Evolutionary conservation across 768 basidiomycete genomes (phyloP), one percentile per base, ranked within the genome.

Genomic region (Aureoboletus auriporus): DNA sequence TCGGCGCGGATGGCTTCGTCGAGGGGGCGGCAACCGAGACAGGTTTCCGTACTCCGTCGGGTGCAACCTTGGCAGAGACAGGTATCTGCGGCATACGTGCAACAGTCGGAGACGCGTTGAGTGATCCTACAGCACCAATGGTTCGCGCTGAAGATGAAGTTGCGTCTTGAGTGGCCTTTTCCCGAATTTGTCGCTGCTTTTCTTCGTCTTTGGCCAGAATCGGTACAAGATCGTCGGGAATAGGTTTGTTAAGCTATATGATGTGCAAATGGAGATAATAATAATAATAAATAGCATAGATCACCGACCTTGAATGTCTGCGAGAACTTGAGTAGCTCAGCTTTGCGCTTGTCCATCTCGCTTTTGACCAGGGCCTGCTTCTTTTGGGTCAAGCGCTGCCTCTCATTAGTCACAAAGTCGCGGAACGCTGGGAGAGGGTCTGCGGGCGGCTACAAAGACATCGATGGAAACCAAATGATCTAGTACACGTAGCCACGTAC

Each of bases 121-220:
- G 66, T 17, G 69, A 46, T 37, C 67, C 73, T n/a, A 70, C 62
- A 14, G 75, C 69, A 11, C 82, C 83, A 47, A 93, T 93, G 11
- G 78, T 70, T 42, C 89, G 84, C 11, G 90, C 88, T 16, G 79
- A 72, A 2, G 72, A 36, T 1, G 89, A 83, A 17, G 75, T 56
- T 3, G 89, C 86, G 53, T 92, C 89, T 42, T 76, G 72, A 38
- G 66, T 70, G 14, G 88, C 79, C 66, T 87, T 93, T 67, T 89
- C 89, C 50, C 77, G 76, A 65, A 96, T 94, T 42, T 72, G 76
- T 51, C 81, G 80, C 60, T 94, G 91, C 71, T 90, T 95, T 44
- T 87, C 86, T 66, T 91, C 90, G 60, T 95, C 91, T 70, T 96
- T 97, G 36, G 95, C 86, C 20, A 97, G 72, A 61, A 97, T 93